Conservation (phyloP, 2,329 filamentous ascomycete species). For the Seiridium cupressi region DNA sequence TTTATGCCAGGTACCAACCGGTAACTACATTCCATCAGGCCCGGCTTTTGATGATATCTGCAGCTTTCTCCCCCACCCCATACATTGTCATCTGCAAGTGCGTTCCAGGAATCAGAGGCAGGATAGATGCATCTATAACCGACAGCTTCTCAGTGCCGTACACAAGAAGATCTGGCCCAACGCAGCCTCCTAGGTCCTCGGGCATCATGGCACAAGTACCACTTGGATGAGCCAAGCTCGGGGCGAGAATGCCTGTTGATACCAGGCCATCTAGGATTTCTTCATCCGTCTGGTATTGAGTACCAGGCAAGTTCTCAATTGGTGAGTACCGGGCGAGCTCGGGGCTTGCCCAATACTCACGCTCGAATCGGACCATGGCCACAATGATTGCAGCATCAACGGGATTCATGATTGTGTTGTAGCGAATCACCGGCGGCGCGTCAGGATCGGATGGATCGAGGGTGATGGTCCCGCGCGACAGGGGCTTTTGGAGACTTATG, state of each 20-base stretch:
- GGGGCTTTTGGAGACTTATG: conserved; percentile 31
- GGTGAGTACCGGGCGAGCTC: conserved; percentile 30
- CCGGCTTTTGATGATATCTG: conserved; percentile 24
- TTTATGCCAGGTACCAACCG: no score
- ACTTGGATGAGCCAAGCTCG: conserved; percentile 23
- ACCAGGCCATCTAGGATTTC: conserved; percentile 26
- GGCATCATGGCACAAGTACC: conserved; percentile 32
- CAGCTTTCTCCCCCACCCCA: conserved; percentile 28
- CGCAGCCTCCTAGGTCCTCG: conserved; percentile 30
- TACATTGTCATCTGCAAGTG: conserved; percentile 29
- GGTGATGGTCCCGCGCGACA: conserved; percentile 54
- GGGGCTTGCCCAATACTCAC: conserved; percentile 27
- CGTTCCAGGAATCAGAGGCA: conserved; percentile 30
- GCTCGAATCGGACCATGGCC: conserved; percentile 34
- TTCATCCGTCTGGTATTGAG: conserved; percentile 21
- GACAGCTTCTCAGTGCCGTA: conserved; percentile 31
- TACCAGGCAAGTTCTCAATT: conserved; percentile 32
- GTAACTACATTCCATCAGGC: not conserved
- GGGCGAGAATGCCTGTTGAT: conserved; percentile 13
- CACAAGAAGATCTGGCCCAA: conserved; percentile 29
- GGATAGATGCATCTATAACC: conserved; percentile 33
- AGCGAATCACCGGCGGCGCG: conserved; percentile 48
- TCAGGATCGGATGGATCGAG: conserved; percentile 40
- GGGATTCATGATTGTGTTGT: conserved; percentile 39
- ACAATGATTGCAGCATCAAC: conserved; percentile 49